Base-by-base conservation (phyloP, 2,329 filamentous ascomycete species). In the Trichoderma hamatum region DNA sequence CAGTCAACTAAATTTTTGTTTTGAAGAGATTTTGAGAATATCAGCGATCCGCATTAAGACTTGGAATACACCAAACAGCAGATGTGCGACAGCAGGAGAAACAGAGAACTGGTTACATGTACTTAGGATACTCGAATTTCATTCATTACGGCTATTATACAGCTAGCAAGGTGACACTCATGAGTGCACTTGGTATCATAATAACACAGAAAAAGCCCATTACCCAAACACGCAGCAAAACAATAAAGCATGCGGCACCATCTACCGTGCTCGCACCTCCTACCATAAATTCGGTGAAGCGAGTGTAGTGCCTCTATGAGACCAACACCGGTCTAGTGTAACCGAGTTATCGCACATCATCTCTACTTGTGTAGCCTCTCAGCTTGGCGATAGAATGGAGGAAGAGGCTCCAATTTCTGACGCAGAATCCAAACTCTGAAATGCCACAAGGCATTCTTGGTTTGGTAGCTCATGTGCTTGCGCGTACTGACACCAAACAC, bases 401-500 rank as follows among this genome's bases (percentile, higher is more conserved):
- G 70, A 32, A 71, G 39, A 16, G 70, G 70, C 52, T 71, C 70
- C 65, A 71, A 4, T 28, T 71, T 68, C 49, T 71, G 39, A 19
- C 70, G 69, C 46, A 71, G 21, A 11, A 71, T 34, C 49, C 63
- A 71, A 19, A 24, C 52, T 32, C 67, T 69, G 34, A 71, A 69
- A 52, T 71, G 69, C 70, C 70, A 71, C 16, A 69, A 3, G 10
- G 67, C 67, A 55, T 70, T 70, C 65, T 46, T 63, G 30, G 81
- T 68, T 73, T 84, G 82, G 75, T 84, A 81, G 26, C 60, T 67
- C 36, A 78, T 79, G 68, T 84, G 83, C 59, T 79, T 81, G 65
- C 76, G 74, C 69, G 77, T 80, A 21, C 79, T 78, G 14, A 84
- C 79, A 7, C 78, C 78, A 58, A 85, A 85, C 36, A 85, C 81